Evolutionary conservation across 2,329 filamentous ascomycete genomes (phyloP), one percentile per base, ranked within the genome.

Genomic region (Mariannaea elegans): DNA sequence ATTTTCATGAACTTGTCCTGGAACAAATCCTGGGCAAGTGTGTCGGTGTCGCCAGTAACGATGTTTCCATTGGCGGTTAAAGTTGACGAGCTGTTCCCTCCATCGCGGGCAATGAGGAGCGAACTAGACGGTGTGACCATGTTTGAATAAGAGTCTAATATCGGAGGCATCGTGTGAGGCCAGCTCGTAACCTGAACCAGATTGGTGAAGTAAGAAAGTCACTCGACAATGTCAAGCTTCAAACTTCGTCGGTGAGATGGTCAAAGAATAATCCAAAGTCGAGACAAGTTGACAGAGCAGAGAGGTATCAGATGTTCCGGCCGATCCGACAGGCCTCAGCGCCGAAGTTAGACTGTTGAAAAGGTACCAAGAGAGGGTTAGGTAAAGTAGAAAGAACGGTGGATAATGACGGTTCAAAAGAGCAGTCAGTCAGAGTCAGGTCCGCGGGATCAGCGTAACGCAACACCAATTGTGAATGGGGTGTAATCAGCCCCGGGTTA

Each of bases 1-100:
- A 75, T 64, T 31, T 65, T 55, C 58, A 73, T 63, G 53, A 74
- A 68, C 24, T 70, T 67, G 29, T 71, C 63, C 19, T 65, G 65
- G 38, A 71, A 71, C 7, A 74, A 23, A 47, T 73, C 67, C 36
- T 67, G 56, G 41, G 68, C 68, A 7, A 66, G 61, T n/a, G 65
- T 58, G 44, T 65, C 61, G 7, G 59, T 49, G 8, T 56, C 29
- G 9, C 42, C 42, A 12, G 24, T 58, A 23, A 61, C 52, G 3
- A 62, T 29, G 13, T 34, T 63, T 19, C 66, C 62, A 3, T 64
- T 41, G 7, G 58, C 38, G 12, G 34, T 58, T 36, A 64, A 45
- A 14, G 63, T 56, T 34, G 66, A 66, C 18, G 62, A 57, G 21
- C 59, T 36, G 7, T 67, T 59, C 5, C 31, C 47, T 48, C 24